Percentiles rank a stretch among this genome's conserved stretches.
Evolutionary conservation across 2,329 filamentous ascomycete genomes (phyloP).

Genomic region (Colletotrichum sp.): DNA sequence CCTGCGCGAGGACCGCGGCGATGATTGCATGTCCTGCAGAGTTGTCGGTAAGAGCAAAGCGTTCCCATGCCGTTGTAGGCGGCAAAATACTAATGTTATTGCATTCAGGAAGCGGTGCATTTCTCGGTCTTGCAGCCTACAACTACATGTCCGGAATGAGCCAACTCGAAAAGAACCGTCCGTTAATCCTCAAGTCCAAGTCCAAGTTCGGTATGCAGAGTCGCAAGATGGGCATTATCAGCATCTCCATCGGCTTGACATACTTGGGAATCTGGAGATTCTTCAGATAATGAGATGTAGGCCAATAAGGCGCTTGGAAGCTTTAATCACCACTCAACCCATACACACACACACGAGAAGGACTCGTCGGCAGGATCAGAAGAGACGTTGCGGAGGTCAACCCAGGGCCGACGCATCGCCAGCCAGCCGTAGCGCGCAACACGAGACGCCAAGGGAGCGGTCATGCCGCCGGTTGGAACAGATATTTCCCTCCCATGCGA

Average conservation of each 20-base stretch:
- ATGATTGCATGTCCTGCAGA: slow-evolving; percentile 75
- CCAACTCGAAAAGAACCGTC: slow-evolving; percentile 71
- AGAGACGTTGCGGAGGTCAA: not conserved
- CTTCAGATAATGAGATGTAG: slow-evolving; percentile 52
- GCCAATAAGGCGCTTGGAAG: not conserved
- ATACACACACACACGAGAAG: not conserved
- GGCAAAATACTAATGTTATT: not conserved
- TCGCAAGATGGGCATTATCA: slow-evolving; percentile 69
- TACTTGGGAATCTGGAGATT: slow-evolving; percentile 75
- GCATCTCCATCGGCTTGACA: slow-evolving; percentile 70
- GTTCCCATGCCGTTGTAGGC: not conserved
- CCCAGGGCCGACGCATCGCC: not conserved
- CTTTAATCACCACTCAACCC: not conserved
- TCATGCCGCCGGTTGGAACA: not conserved
- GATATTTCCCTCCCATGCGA: not conserved
- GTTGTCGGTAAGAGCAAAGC: slow-evolving; percentile 64
- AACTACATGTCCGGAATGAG: slow-evolving; percentile 77
- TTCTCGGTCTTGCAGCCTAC: slow-evolving; percentile 77
- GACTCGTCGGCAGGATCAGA: not conserved
- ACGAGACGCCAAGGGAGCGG: not conserved
- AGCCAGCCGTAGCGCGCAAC: not conserved
- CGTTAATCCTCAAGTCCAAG: slow-evolving; percentile 70
- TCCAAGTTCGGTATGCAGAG: slow-evolving; percentile 76
- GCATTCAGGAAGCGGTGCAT: slow-evolving; percentile 70
- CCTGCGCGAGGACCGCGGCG: slow-evolving; percentile 59